Evolutionary conservation across 2,329 filamentous ascomycete species (phyloP), one percentile per base, ranked within the genome.

Genomic region (Fusarium illudens): DNA sequence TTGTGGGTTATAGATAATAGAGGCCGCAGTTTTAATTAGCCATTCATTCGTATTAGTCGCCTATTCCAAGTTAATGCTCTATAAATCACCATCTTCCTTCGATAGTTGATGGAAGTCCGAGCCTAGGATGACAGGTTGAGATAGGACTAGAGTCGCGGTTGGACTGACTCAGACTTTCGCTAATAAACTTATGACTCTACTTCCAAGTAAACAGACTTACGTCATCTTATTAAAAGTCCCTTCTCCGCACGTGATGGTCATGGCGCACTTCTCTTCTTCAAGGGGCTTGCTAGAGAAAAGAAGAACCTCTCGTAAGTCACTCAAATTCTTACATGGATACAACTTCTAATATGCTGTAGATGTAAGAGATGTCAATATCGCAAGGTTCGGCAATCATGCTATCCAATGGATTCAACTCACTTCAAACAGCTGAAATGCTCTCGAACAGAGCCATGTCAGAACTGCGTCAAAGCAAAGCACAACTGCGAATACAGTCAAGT

Each of bases 291-390:
- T 4, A 56, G 13, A 25, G 36, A 34, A 22, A 44, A 36, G 25
- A 56, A 56, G 37, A 56, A 56, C n/a, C 53, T 56, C 27, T 56
- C 53, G 53, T 56, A 32, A 48, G 37, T 39, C 7, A 9, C 20
- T 5, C 22, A 4, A n/a, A n/a, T n/a, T n/a, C n/a, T 27, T 9
- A n/a, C 2, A n/a, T 49, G 25, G 13, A 27, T n/a, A 33, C 3
- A 19, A 19, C 11, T 15, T 17, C 37, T 20, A 36, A 60, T 22
- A 4, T 5, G 15, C 13, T 15, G 4, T 15, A 64, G 61, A 1
- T 61, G 61, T 37, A 64, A 64, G 58, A 60, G 58, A 4, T 64
- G 58, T 11, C 61, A 64, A 33, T 49, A 64, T 39, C 54, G 58
- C 22, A 64, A 64, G 58, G 61, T 64, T 22, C 19, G 4, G 36